Base-by-base conservation (phyloP, 768 basidiomycete species). In the Rhodotorula babjevae region DNA sequence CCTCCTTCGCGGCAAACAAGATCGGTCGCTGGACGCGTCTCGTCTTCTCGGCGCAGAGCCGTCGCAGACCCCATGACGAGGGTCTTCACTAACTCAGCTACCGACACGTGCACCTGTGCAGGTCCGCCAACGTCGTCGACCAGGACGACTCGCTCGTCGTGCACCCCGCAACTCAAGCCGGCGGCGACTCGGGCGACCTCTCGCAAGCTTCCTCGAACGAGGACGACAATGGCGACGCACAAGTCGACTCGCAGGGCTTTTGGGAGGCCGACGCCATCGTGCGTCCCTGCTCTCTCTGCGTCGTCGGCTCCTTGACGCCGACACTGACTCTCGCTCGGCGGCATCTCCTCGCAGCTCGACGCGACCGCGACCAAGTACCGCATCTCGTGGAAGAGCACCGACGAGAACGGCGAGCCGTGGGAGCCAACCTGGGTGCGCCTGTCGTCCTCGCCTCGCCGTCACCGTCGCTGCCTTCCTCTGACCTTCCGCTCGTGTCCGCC, bases 201-300 rank as follows among this genome's bases (percentile, higher is more conserved):
- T 42, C 27, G 14, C 36, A 36, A 36, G 36, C 36, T 36, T 36
- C 36, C 5, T 36, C 36, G 5, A 36, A 36, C 36, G 36, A 36
- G 36, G 53, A 36, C 16, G 63, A 36, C 3, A 16, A 53, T 1
- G 59, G 53, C 4, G 31, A 29, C 1, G 56, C 47, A 9, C n/a
- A 46, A 7, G 66, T 15, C 29, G 71, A 68, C 29, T 67, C 62
- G 49, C 72, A 73, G 50, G 63, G 60, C 10, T 68, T 62, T 40
- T 73, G 72, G 72, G 63, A 68, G 12, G 72, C 67, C 11, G n/a
- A 68, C 7, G 67, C 47, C 40, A 73, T 73, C 36, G 44, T 73
- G 40, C 61, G 68, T 50, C 40, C 5, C 33, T 16, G 25, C 46
- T 36, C 46, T 15, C n/a, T 29, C 23, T 18, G n/a, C n/a, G 1